Percentiles rank a stretch among this genome's conserved stretches.
Conservation (phyloP, 495 filamentous ascomycete species). For the Delitschia confertaspora region DNA sequence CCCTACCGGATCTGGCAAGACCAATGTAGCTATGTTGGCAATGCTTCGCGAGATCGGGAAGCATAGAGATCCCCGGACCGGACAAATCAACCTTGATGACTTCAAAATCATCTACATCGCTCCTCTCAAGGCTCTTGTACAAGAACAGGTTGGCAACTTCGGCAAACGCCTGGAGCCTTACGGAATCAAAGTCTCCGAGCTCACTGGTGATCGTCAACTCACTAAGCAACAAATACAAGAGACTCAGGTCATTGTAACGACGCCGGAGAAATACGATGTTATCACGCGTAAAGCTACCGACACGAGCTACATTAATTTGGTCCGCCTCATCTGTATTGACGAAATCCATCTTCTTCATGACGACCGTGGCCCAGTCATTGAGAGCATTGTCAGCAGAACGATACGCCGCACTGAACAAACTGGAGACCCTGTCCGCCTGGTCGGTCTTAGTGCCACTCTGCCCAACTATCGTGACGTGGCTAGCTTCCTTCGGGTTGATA, state of each 20-base stretch:
- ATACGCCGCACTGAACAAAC: constrained; percentile 90
- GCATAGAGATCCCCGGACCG: constrained; percentile 74
- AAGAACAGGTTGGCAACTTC: constrained; percentile 96
- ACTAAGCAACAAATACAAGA: constrained; percentile 98
- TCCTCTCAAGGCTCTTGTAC: constrained; percentile 86
- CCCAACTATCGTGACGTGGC: constrained; percentile 97
- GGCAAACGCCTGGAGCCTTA: constrained; percentile 83
- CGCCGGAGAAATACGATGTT: constrained; percentile 98
- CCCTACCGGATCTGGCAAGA: constrained; percentile 95
- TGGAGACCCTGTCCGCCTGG: constrained; percentile 78
- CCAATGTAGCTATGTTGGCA: constrained; percentile 95
- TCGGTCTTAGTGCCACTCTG: constrained; percentile 89
- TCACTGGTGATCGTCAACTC: constrained; percentile 95
- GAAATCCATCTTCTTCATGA: constrained; percentile 98
- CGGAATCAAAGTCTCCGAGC: constrained; percentile 82
- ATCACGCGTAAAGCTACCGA: constrained; percentile 98
- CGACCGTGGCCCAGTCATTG: constrained; percentile 90
- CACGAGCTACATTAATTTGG: constrained; percentile 91
- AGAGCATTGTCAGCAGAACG: constrained; percentile 92
- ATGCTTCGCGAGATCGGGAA: constrained; percentile 96
- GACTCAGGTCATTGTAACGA: constrained; percentile 97
- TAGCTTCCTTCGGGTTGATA: constrained; percentile 88
- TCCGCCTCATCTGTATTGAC: constrained; percentile 90
- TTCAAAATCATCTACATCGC: constrained; percentile 98
- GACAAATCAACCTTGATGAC: constrained; percentile 84